phyloP scores from a whole-genome alignment of 2,329 filamentous ascomycete genomes.

The Emergomyces pasteurianus region DNA sequence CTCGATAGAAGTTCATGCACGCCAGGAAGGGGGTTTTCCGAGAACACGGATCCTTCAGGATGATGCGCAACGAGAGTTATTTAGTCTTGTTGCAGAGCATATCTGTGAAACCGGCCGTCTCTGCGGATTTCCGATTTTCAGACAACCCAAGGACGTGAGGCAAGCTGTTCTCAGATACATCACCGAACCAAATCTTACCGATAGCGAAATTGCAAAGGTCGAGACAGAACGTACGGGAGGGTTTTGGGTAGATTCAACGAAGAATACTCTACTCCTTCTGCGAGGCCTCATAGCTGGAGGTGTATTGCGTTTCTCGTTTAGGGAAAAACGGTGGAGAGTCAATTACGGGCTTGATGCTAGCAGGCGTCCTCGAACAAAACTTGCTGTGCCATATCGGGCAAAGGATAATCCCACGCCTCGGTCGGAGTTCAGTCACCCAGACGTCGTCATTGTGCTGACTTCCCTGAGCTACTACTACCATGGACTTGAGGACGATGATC shows the following conservation, averaged over 20 bases:
- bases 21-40: slow-evolving; percentile 32
- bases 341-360: slow-evolving; percentile 47
- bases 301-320: slow-evolving; percentile 42
- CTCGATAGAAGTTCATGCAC: slow-evolving; percentile 34
- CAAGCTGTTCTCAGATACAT: slow-evolving; percentile 36
- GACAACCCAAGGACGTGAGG: slow-evolving; percentile 21
- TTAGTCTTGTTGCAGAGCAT: slow-evolving; percentile 16
- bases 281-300: slow-evolving; percentile 43
- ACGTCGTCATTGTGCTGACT: slow-evolving; percentile 46
- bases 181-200: slow-evolving; percentile 20
- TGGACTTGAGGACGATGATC: slow-evolving; percentile 41
- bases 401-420: slow-evolving; percentile 46
- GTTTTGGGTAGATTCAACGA: slow-evolving; percentile 37
- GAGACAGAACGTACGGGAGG: slow-evolving; percentile 24
- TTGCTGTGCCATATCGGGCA: slow-evolving; percentile 49
- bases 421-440: slow-evolving; percentile 52
- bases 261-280: slow-evolving; percentile 17
- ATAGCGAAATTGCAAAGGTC: slow-evolving; percentile 22
- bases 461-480: slow-evolving; percentile 45
- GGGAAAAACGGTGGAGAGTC: slow-evolving; percentile 51
- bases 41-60: slow-evolving; percentile 36
- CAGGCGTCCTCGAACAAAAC: slow-evolving; percentile 38
- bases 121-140: slow-evolving; percentile 34
- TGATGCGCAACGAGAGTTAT: slow-evolving; percentile 22
- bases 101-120: slow-evolving; percentile 37